phyloP scores from a whole-genome alignment of 192 early-diverging fungal species.

The Coemansia reversa region DNA sequence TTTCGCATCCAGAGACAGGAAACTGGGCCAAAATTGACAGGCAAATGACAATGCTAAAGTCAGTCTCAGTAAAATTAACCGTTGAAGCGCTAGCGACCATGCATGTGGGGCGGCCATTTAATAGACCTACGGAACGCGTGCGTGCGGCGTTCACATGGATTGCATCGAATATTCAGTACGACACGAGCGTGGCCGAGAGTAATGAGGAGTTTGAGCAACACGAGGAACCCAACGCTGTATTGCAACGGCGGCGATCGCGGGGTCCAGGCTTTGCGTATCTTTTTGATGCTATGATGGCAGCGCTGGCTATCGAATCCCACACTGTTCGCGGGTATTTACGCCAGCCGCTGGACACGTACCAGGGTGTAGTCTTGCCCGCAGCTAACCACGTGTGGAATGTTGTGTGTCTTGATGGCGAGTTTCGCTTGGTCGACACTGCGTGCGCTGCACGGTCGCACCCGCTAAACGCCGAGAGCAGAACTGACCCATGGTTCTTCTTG shows the following conservation, averaged over 20 bases:
- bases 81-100: constrained; percentile 62
- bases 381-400: constrained; percentile 58
- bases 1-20: constrained; percentile 40
- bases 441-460: constrained; percentile 50
- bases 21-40: constrained; percentile 64
- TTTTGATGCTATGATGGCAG: constrained; percentile 50
- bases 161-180: constrained; percentile 62
- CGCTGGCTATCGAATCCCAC: constrained; percentile 51
- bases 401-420: constrained; percentile 55
- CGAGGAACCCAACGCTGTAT: constrained; percentile 40
- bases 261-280: constrained; percentile 54
- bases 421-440: constrained; percentile 50
- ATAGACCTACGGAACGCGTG: constrained; percentile 58
- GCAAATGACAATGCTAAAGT: constrained; percentile 65
- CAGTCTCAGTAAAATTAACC: constrained; percentile 59
- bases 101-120: constrained; percentile 67
- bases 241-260: constrained; percentile 51
- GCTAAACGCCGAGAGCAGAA: constrained; percentile 39
- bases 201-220: constrained; percentile 49
- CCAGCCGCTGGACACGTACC: constrained; percentile 49
- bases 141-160: constrained; percentile 71
- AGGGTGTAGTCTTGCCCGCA: constrained; percentile 43
- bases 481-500: constrained; percentile 52
- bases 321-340: constrained; percentile 53
- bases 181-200: constrained; percentile 37